Evolutionary conservation across 139 green algal species (phyloP).

Genomic region (Chlorella sp.): DNA sequence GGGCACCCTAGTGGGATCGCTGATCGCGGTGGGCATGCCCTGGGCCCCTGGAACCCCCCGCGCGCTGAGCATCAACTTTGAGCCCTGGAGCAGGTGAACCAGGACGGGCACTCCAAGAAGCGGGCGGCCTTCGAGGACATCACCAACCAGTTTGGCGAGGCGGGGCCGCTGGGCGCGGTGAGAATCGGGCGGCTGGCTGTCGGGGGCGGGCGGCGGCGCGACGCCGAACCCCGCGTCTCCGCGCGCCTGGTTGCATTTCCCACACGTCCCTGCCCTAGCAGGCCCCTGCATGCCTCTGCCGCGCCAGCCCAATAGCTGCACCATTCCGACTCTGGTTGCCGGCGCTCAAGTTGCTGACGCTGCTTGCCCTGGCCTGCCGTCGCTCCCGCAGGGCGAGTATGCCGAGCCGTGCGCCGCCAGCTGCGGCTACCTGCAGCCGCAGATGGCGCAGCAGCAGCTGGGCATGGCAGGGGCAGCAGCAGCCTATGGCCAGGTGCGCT

Average conservation of each 20-base stretch:
- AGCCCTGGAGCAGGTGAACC: constrained; percentile 4
- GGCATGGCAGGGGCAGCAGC: neutral
- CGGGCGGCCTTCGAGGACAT: constrained; percentile 43
- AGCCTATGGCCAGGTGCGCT: constrained; percentile 7
- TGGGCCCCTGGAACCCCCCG: no score
- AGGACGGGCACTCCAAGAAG: constrained; percentile 24
- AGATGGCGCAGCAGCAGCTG: neutral
- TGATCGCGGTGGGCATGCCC: no score
- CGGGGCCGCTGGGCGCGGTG: neutral
- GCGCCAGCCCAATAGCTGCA: no score
- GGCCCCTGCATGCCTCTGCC: no score
- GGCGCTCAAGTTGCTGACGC: no score
- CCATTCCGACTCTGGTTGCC: no score
- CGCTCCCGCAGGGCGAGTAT: neutral
- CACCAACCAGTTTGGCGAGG: constrained; percentile 36
- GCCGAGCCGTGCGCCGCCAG: neutral
- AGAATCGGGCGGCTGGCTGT: constrained; percentile 7
- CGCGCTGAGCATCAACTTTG: no score
- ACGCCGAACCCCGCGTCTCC: neutral
- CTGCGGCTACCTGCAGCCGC: constrained; percentile 7
- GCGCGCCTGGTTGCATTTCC: neutral
- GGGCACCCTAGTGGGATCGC: no score
- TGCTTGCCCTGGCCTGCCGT: neutral
- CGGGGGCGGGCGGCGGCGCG: neutral
- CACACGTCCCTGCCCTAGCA: no score